Base-by-base conservation (phyloP, 139 green algal genomes). In the Microglena sp. region DNA sequence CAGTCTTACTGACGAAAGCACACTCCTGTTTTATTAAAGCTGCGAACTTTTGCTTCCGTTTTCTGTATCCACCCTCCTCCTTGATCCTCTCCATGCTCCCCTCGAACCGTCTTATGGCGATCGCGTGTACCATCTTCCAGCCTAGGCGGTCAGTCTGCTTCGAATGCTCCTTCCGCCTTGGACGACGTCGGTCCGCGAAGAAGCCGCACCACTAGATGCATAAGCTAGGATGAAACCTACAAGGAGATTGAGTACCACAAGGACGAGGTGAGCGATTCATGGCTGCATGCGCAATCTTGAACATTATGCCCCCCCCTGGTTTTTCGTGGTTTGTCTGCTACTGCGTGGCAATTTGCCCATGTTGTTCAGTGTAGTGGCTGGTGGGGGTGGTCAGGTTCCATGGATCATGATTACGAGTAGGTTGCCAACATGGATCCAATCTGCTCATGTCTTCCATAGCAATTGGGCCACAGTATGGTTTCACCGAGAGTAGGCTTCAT, bases 151-250 rank as follows among this genome's bases (percentile, higher is more conserved):
- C 66, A 82, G 75, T 27, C 54, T 34, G 44, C 68, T 31, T 74
- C 74, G 67, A 40, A 67, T 45, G 54, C 59, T 0, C 61, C 69
- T 6, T 67, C 66, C 44, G 61, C 80, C 29, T 28, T 80, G 34
- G 63, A 70, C 0, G 66, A 77, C n/a, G n/a, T 6, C 82, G 74
- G 74, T 72, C 62, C 15, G 46, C 4, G 28, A 69, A 79, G 62
- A 79, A 79, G 65, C 60, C 72, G 1, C 64, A 33, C 31, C 82
- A 75, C 2, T 72, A 78, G 64, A 33, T 77, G 24, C 21, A 35
- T 86, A 24, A 77, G 77, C 70, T 61, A 82, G 36, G 57, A 82
- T 67, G 67, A 82, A 50, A 54, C 72, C n/a, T 86, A 86, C 72
- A 86, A 86, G 68, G 79, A 81, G 40, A 18, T 82, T 4, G 79